phyloP scores from a whole-genome alignment of 2,329 filamentous ascomycete species.

The Fonsecaea multimorphosa region DNA sequence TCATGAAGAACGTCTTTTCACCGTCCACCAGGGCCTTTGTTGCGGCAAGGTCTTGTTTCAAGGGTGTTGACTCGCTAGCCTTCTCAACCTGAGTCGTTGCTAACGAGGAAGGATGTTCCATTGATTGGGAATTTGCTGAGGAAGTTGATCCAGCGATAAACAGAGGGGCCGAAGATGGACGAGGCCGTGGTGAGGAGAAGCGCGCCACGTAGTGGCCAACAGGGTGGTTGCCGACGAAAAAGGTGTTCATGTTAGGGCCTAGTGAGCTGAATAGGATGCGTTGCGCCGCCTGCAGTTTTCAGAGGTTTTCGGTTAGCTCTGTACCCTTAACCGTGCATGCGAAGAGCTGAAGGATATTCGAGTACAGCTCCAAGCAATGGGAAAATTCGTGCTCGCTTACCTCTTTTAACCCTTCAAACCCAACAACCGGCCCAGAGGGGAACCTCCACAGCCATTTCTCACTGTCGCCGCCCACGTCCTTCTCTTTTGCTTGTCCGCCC shows the following conservation, averaged over 20 bases:
- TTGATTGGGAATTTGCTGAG: constrained; percentile 36
- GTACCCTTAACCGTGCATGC: not conserved
- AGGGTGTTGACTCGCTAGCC: constrained; percentile 12
- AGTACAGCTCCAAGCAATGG: not conserved
- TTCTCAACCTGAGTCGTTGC: constrained; percentile 38
- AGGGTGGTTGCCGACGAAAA: constrained; percentile 90
- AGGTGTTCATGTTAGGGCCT: constrained; percentile 97
- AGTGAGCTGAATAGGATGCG: constrained; percentile 77
- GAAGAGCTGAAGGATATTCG: not conserved
- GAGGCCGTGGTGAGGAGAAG: constrained; percentile 52
- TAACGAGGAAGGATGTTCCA: not conserved
- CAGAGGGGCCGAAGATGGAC: constrained; percentile 21
- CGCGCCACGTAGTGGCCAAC: constrained; percentile 76
- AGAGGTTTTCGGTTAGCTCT: not conserved
- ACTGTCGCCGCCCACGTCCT: constrained; percentile 43
- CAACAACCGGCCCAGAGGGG: constrained; percentile 74
- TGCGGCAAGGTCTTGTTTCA: constrained; percentile 27
- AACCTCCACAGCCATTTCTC: constrained; percentile 71
- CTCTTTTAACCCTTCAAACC: constrained; percentile 81
- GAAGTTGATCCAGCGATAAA: not conserved
- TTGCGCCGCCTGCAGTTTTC: constrained; percentile 72
- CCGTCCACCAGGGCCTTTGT: constrained; percentile 58
- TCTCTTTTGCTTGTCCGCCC: constrained; percentile 33
- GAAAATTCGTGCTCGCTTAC: constrained; percentile 59
- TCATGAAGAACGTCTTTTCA: constrained; percentile 93